phyloP scores from a whole-genome alignment of 78 protist genomes.

The Speleostelium caveatum region DNA sequence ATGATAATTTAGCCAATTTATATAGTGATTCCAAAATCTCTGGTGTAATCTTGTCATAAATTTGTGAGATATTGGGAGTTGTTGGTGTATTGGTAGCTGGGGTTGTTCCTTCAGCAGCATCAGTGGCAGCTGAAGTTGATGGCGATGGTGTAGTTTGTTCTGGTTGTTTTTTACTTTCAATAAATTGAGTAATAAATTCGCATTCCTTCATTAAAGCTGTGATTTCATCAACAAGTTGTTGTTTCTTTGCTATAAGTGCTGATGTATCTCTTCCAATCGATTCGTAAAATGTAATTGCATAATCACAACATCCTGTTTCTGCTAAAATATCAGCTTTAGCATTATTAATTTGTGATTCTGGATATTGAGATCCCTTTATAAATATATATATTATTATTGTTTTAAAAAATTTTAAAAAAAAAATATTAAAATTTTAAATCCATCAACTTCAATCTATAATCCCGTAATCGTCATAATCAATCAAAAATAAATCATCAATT shows the following conservation, averaged over 20 bases:
- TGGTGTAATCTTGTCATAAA: constrained; percentile 46
- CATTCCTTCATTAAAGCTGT: constrained; percentile 14
- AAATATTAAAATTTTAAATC: no score
- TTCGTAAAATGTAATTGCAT: constrained; percentile 44
- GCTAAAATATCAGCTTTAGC: constrained; percentile 70
- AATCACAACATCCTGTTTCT: constrained; percentile 50
- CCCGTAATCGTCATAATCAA: background rate
- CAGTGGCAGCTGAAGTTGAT: background rate
- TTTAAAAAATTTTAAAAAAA: no score
- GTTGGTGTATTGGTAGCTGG: constrained; percentile 1
- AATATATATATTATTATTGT: no score
- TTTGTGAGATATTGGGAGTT: background rate
- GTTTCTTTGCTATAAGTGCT: constrained; percentile 29
- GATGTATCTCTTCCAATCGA: constrained; percentile 37
- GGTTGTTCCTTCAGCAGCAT: background rate
- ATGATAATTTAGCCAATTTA: constrained; percentile 39
- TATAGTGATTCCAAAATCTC: constrained; percentile 48
- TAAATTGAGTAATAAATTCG: constrained; percentile 39
- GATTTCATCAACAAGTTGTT: constrained; percentile 39
- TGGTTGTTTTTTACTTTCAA: constrained; percentile 48
- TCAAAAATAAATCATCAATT: no score
- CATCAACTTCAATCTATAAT: background rate
- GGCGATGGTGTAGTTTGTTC: constrained; percentile 21
- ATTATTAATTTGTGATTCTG: constrained; percentile 55
- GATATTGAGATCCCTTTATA: constrained; percentile 4